A percentile compares a stretch with the other conserved stretches of the same genome.
These are phyloP conservation scores for Komagataella mondaviorum DNA, from an alignment of 805 yeast species.

Conservation along the genomic window DNA sequence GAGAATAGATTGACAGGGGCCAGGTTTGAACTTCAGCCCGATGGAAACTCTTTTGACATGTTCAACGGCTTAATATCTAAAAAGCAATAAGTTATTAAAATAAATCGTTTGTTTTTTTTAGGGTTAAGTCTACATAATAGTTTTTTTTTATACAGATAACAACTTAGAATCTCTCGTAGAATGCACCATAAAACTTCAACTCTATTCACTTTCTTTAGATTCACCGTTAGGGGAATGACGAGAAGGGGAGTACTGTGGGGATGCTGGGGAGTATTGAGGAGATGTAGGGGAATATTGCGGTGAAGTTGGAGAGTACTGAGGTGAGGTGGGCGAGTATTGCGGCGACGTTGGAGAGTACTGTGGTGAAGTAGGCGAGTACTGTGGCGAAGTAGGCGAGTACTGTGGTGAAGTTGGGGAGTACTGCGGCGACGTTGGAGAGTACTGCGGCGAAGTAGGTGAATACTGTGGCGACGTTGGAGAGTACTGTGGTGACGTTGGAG, in stretches of 20 bases:
- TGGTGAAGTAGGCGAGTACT: slow-evolving; percentile 58
- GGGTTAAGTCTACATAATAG: not conserved
- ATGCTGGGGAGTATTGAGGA: slow-evolving; percentile 56
- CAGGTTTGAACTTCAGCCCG: slow-evolving; percentile 73
- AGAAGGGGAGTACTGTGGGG: slow-evolving; percentile 45
- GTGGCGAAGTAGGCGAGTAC: slow-evolving; percentile 56
- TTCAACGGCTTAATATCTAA: slow-evolving; percentile 75
- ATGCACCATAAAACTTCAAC: not conserved
- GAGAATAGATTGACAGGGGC: slow-evolving; percentile 36
- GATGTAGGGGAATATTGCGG: slow-evolving; percentile 75
- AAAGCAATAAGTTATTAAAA: slow-evolving; percentile 19
- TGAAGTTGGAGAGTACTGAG: slow-evolving; percentile 61
- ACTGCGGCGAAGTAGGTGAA: slow-evolving; percentile 60
- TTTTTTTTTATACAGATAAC: not conserved
- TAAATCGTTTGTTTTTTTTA: slow-evolving; percentile 1
- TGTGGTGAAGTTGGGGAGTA: slow-evolving; percentile 74
- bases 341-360: slow-evolving; percentile 72
- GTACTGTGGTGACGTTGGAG: slow-evolving; percentile 63
- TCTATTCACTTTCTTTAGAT: slow-evolving; percentile 4
- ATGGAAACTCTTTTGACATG: slow-evolving; percentile 95
- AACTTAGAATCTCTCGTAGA: not conserved
- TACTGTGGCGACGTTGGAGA: slow-evolving; percentile 72
- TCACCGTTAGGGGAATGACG: slow-evolving; percentile 34
- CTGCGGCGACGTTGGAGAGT: slow-evolving; percentile 53
- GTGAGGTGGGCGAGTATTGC: slow-evolving; percentile 63